These are phyloP conservation scores for Monosporascus sp. DNA, from an alignment of 2,329 filamentous ascomycete genomes.

Conservation along the genomic window DNA sequence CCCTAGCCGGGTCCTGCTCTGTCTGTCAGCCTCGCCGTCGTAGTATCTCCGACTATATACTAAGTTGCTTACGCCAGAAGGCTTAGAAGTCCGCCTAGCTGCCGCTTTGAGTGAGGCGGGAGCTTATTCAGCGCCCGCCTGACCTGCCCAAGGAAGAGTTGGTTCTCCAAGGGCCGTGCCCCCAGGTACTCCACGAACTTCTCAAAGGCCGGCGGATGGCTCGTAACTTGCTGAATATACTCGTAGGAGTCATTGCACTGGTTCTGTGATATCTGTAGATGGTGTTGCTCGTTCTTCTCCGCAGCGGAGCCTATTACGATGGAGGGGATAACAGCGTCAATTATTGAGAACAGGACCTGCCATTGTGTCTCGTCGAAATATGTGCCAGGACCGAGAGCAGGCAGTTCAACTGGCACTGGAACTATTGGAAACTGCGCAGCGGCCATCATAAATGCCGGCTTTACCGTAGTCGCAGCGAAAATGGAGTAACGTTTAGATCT, in stretches of 20 bases:
- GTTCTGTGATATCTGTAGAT: conserved; percentile 42
- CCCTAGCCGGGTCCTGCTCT: conserved; percentile 52
- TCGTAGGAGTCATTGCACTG: conserved; percentile 44
- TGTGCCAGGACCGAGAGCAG: conserved; percentile 11
- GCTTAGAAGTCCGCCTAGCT: conserved; percentile 34
- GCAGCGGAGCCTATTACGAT: conserved; percentile 39
- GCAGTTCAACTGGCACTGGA: conserved; percentile 17
- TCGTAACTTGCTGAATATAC: conserved; percentile 29
- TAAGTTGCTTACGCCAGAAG: conserved; percentile 36
- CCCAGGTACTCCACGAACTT: conserved; percentile 47
- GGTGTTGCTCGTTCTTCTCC: conserved; percentile 30
- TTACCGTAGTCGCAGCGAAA: not conserved
- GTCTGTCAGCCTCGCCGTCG: conserved; percentile 5
- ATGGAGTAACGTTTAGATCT: not conserved
- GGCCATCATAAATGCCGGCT: conserved; percentile 11
- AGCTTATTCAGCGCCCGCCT: conserved; percentile 34
- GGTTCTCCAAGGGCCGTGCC: conserved; percentile 45
- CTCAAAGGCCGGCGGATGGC: conserved; percentile 33
- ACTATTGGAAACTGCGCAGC: conserved; percentile 6
- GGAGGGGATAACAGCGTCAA: conserved; percentile 57
- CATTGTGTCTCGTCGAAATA: conserved; percentile 40
- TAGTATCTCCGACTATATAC: too few relatives aligned
- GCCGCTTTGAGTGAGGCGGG: conserved; percentile 25
- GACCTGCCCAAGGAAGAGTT: conserved; percentile 46
- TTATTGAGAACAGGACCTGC: conserved; percentile 46